These are phyloP conservation scores for Larix kaempferi DNA, from an alignment of 75 land plant genomes.

Conservation along the genomic window DNA sequence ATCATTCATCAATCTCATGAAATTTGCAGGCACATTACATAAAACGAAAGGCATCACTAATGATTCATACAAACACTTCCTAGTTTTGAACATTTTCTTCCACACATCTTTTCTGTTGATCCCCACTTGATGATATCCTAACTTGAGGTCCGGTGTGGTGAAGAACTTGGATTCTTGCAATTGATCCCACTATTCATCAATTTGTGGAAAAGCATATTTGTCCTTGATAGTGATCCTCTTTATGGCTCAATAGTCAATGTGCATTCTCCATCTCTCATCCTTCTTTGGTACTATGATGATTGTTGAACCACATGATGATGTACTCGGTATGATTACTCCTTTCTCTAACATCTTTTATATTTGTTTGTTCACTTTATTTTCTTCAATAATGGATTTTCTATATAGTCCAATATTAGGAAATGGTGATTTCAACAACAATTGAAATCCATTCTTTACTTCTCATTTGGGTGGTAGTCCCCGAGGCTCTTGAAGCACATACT, in stretches of 20 bases:
- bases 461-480: background rate
- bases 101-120: background rate
- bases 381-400: background rate
- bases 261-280: background rate
- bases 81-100: background rate
- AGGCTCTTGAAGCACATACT: background rate
- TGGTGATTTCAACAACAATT: background rate
- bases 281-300: background rate
- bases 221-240: background rate
- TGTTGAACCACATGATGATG: background rate
- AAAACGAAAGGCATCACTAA: background rate
- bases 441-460: background rate
- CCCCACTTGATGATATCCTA: background rate
- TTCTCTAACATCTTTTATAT: background rate
- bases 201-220: background rate
- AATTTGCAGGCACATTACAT: background rate
- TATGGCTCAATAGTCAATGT: background rate
- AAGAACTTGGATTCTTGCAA: background rate
- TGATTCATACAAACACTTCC: background rate
- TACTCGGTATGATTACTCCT: background rate
- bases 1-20: background rate
- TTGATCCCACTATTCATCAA: background rate
- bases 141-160: background rate
- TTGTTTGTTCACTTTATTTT: background rate
- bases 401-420: background rate